Percentiles rank a stretch among this genome's conserved stretches.
Evolutionary conservation across 163 green algal genomes (phyloP).

Genomic region (Chloroidium sp.): DNA sequence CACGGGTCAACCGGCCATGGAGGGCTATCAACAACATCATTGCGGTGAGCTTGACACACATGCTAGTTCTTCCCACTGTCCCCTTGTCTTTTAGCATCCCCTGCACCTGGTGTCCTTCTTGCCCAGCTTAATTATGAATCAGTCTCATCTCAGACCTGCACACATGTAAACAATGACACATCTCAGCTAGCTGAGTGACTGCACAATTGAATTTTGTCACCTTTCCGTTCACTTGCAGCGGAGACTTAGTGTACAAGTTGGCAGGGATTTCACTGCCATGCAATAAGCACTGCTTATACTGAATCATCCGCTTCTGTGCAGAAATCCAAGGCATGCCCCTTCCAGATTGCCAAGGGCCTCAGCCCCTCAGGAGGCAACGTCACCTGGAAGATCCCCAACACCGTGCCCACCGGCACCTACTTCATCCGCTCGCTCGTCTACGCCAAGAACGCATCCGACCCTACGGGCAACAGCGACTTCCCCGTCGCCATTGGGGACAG

Average conservation of each 20-base stretch:
- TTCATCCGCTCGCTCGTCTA: constrained; percentile 12
- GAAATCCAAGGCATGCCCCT: constrained; percentile 28
- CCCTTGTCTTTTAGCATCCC: background rate
- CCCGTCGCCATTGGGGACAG: constrained; percentile 12
- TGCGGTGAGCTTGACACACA: background rate
- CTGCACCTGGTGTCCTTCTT: too few relatives aligned
- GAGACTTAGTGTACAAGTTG: too few relatives aligned
- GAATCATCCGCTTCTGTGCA: background rate
- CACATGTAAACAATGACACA: too few relatives aligned
- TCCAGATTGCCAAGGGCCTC: constrained; percentile 5
- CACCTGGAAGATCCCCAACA: constrained; percentile 11
- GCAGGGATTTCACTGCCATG: too few relatives aligned
- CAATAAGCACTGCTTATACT: too few relatives aligned
- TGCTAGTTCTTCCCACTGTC: background rate
- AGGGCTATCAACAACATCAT: constrained; percentile 22
- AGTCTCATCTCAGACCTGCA: too few relatives aligned
- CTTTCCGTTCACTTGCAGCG: too few relatives aligned
- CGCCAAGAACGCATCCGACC: constrained; percentile 6
- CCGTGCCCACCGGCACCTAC: constrained; percentile 16
- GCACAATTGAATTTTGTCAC: too few relatives aligned
- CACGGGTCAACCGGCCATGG: constrained; percentile 19
- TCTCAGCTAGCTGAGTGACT: too few relatives aligned
- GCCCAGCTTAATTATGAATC: too few relatives aligned
- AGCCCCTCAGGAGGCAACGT: constrained; percentile 3
- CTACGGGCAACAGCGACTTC: background rate